Evolutionary conservation across 176 grass and related monocot genomes (phyloP), one percentile per base, ranked within the genome.

Genomic region (Saccharum spontaneum): DNA sequence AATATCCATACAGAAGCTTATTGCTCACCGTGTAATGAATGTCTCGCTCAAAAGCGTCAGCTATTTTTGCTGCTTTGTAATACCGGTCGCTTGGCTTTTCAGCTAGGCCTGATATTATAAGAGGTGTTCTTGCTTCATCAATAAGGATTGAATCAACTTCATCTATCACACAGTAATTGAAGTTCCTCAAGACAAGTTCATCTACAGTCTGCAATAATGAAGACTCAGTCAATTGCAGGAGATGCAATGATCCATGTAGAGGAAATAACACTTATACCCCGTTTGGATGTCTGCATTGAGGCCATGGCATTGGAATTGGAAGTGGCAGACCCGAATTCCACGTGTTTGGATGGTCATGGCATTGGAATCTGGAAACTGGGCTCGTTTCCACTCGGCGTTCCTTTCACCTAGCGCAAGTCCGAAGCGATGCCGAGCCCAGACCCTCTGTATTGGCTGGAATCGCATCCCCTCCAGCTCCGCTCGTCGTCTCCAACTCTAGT

Each of bases 91-190:
- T 95, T 76, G 96, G 93, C 81, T 94, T 98, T 77, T 95, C 93
- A 86, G 93, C 93, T 63, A 95, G 86, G 62, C 93, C 96, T 17
- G 96, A 98, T 80, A 98, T 95, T 85, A 98, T 98, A 83, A 95
- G 91, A 85, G 96, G 96, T 16, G 96, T 98, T 83, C 96, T 93
- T 79, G 96, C 96, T 90, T 98, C 96, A 87, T 98, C 96, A 88
- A 98, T 94, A 79, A 98, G 91, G 82, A 98, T 98, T 39, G 96
- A 98, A 94, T 98, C 96, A 90, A 98, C 96, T 95, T 98, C 96
- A 87, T 98, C 96, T 87, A 98, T 94, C 75, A 98, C 93, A 92
- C 96, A 98, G 66, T 92, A 98, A 85, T 95, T 98, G 86, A 98
- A 98, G 81, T 95, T 90, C 78, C 96, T 93, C 84, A 98, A 82